Percentiles rank a stretch among this genome's conserved stretches.
These are phyloP conservation scores for Aspergillus fructus DNA, from an alignment of 2,329 filamentous ascomycete genomes.

Conservation along the genomic window DNA sequence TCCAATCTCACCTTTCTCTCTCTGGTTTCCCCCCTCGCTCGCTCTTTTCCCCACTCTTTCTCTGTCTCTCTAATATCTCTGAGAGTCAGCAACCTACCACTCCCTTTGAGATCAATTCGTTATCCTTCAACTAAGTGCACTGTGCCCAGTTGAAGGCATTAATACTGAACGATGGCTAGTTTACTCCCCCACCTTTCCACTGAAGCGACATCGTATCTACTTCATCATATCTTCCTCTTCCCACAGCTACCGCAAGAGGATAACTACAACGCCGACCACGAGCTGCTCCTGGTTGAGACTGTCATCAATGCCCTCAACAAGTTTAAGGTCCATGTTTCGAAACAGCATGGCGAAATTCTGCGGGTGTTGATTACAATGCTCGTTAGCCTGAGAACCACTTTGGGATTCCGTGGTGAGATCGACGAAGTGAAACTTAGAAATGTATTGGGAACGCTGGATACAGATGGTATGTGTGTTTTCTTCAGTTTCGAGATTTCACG, in stretches of 20 bases:
- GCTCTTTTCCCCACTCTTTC: too few species aligned
- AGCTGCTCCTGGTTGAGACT: constrained; percentile 22
- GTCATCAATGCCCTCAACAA: constrained; percentile 19
- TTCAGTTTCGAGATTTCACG: neutral
- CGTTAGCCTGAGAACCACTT: constrained; percentile 12
- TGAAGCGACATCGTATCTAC: constrained; percentile 31
- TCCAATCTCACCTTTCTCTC: too few species aligned
- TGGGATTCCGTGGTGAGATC: constrained; percentile 11
- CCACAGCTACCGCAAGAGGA: constrained; percentile 47
- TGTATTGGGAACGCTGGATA: constrained; percentile 5
- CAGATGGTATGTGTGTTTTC: constrained; percentile 3
- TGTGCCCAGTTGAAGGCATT: neutral
- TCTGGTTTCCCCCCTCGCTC: too few species aligned
- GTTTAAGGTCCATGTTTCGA: constrained; percentile 16
- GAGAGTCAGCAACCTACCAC: too few species aligned
- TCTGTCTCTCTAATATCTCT: too few species aligned
- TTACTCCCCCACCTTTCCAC: neutral
- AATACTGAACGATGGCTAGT: neutral
- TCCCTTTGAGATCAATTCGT: too few species aligned
- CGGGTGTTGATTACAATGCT: constrained; percentile 15
- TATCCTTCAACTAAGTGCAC: too few species aligned
- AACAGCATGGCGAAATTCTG: constrained; percentile 7
- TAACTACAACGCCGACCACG: constrained; percentile 28
- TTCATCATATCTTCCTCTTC: constrained; percentile 52
- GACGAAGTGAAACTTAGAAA: constrained; percentile 12